phyloP scores from a whole-genome alignment of 441 rosid species.

The Croton setiger region DNA sequence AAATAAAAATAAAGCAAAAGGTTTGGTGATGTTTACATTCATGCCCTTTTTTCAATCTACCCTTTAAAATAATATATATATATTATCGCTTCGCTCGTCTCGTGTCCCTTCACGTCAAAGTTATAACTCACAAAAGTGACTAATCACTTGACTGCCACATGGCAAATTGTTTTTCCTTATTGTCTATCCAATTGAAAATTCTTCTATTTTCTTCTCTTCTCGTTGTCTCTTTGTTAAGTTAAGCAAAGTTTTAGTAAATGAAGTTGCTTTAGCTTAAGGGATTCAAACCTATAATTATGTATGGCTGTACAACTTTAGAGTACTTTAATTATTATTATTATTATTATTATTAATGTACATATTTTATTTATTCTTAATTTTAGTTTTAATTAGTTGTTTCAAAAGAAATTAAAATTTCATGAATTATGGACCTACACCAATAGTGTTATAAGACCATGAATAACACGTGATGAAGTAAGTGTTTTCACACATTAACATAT shows the following conservation, averaged over 20 bases:
- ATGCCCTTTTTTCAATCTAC: neutral
- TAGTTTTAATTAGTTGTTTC: neutral
- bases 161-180: conserved; percentile 5
- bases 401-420: neutral
- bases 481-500: neutral
- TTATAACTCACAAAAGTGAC: neutral
- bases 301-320: no score
- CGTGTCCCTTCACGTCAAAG: neutral
- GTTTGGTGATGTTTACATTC: neutral
- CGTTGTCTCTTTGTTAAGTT: neutral
- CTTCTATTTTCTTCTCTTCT: neutral
- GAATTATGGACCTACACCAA: neutral
- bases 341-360: neutral
- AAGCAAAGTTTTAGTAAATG: neutral
- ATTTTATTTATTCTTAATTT: neutral
- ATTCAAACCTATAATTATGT: neutral
- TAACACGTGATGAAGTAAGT: conserved; percentile 12
- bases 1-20: neutral
- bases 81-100: neutral
- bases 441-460: neutral
- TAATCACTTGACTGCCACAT: neutral
- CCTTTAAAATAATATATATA: neutral
- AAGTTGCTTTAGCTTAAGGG: conserved; percentile 2
- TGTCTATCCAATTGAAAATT: neutral
- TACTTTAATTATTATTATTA: neutral